Evolutionary conservation across 148 eudicot genomes (phyloP), one percentile per base, ranked within the genome.

Genomic region (Rhododendron ovatum): DNA sequence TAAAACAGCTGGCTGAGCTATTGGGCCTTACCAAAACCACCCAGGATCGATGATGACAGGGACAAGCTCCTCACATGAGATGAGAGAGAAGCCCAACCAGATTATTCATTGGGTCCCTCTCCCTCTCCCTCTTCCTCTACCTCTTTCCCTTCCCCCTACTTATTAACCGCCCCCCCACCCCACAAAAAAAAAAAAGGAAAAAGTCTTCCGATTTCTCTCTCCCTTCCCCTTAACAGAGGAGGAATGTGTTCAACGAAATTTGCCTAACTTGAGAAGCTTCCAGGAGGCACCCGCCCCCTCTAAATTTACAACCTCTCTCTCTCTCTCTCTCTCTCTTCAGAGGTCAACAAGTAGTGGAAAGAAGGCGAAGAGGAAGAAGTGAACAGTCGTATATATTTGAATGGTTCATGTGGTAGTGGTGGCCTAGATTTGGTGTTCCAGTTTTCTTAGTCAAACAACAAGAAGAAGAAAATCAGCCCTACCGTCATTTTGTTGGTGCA

Each of bases 261-360:
- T 65, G 89, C 84, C 87, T 76, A 87, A 87, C 88, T 78, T 87
- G 86, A 86, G 92, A 91, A 91, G 86, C 84, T 91, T 91, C 92
- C 87, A 61, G 85, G 88, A 86, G 89, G 85, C 73, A 84, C 83
- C 85, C 83, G 65, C 81, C 43, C 43, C 12, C 15, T 5, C 71
- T 37, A 4, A 39, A 39, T 45, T 73, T 41, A 33, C 85, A 13
- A 33, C 69, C 50, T 1, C 47, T 59, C 28, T 37, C 33, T 69
- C 33, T 79, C 26, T 51, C 35, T 63, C 43, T 79, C 43, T 71
- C 65, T 22, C 67, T 80, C 45, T 48, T 1, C 12, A 8, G 45
- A 82, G 85, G 85, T 82, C 88, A 73, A 82, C 85, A 33, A 48
- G 80, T 24, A 50, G 17, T 35, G 33, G 17, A n/a, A 81, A 48